Percentiles rank a stretch among this genome's conserved stretches.
These are phyloP conservation scores for Rubia tinctorum DNA, from an alignment of 305 asterid genomes.

Conservation along the genomic window DNA sequence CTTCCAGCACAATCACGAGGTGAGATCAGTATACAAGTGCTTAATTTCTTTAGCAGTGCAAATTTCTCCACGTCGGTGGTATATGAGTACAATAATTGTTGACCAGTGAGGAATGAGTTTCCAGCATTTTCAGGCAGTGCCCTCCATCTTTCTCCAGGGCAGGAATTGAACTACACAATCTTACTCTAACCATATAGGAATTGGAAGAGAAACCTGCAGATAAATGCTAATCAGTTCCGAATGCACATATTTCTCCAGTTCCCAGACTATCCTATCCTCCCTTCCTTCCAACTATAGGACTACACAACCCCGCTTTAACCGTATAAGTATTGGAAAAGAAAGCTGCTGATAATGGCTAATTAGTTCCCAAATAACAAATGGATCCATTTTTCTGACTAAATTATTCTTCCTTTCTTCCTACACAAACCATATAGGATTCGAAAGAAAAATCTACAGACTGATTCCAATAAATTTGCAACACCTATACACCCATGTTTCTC, in stretches of 20 bases:
- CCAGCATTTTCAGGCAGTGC: background rate
- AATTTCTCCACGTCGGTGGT: background rate
- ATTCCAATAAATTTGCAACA: background rate
- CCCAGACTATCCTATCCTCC: background rate
- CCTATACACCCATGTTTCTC: background rate
- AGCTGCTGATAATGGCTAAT: slow-evolving; percentile 6
- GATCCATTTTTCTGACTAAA: background rate
- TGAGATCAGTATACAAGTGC: background rate
- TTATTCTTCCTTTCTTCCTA: too few relatives aligned
- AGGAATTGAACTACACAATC: background rate
- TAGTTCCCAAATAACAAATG: background rate
- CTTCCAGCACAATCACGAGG: background rate
- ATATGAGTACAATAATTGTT: background rate
- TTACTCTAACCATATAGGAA: slow-evolving; percentile 11
- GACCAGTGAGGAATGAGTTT: background rate
- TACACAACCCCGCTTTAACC: background rate
- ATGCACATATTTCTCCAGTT: background rate
- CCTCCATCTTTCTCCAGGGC: background rate
- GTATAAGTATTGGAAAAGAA: slow-evolving; percentile 9
- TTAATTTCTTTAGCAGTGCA: background rate
- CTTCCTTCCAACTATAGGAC: background rate
- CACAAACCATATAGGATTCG: background rate
- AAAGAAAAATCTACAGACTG: background rate
- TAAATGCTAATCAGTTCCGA: background rate
- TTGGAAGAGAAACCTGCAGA: slow-evolving; percentile 23